phyloP scores from a whole-genome alignment of 2,329 filamentous ascomycete genomes.

The Phyllachora maydis region DNA sequence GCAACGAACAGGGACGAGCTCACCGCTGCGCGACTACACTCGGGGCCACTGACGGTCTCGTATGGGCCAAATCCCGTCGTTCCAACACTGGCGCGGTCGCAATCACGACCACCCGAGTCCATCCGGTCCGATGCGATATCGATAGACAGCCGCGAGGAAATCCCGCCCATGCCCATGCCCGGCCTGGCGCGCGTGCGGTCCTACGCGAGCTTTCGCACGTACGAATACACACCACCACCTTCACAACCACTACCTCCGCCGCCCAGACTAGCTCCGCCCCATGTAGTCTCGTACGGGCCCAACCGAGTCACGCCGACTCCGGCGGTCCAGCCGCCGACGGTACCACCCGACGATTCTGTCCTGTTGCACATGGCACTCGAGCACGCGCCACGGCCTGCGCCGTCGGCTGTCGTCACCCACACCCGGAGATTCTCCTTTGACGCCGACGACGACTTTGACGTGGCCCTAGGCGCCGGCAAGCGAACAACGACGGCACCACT shows the following conservation, averaged over 20 bases:
- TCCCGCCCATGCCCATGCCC: slow-evolving; percentile 5
- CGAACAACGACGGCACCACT: slow-evolving; percentile 8
- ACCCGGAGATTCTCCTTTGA: too few species aligned
- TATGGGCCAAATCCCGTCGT: slow-evolving; percentile 10
- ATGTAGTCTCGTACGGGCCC: slow-evolving; percentile 9
- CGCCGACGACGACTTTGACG: slow-evolving; percentile 3
- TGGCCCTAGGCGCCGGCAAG: slow-evolving; percentile 2
- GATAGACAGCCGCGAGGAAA: slow-evolving; percentile 3
- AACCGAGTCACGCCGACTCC: slow-evolving; percentile 9
- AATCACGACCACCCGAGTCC: slow-evolving; percentile 4
- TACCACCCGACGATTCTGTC: slow-evolving; percentile 7
- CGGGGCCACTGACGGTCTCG: slow-evolving; percentile 5
- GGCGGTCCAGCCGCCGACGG: slow-evolving; percentile 5
- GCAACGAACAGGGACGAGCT: slow-evolving; percentile 5
- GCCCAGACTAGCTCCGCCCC: slow-evolving; percentile 3
- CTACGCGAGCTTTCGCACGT: neutral
- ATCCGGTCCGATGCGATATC: slow-evolving; percentile 3
- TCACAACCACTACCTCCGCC: slow-evolving; percentile 5
- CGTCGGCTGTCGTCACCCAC: too few species aligned
- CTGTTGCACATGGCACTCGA: slow-evolving; percentile 3
- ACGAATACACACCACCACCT: slow-evolving; percentile 1
- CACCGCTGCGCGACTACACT: slow-evolving; percentile 6
- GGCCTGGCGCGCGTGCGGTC: neutral
- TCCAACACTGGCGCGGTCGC: slow-evolving; percentile 6
- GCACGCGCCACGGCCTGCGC: too few species aligned